Conservation (phyloP, 768 basidiomycete genomes). For the Coprinellus micaceus region DNA sequence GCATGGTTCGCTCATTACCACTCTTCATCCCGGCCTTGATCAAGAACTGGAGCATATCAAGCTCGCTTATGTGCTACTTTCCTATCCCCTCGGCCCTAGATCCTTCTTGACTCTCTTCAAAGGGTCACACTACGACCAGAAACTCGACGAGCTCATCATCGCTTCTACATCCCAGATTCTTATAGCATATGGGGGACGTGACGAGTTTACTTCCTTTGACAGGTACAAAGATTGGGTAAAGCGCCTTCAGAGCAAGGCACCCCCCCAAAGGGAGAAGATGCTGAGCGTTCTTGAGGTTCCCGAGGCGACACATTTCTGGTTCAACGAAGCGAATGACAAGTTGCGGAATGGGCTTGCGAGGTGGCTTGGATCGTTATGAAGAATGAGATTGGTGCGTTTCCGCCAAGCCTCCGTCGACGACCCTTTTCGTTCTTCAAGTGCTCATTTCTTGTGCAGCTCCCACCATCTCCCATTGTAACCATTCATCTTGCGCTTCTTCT, state of each 20-base stretch:
- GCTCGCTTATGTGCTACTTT: conserved; percentile 66
- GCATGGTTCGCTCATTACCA: conserved; percentile 70
- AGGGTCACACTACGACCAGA: conserved; percentile 47
- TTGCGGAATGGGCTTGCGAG: background rate
- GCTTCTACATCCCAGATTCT: conserved; percentile 50
- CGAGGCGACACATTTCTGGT: conserved; percentile 69
- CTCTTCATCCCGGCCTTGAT: conserved; percentile 53
- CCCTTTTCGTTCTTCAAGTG: too few species aligned
- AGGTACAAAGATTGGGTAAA: conserved; percentile 57
- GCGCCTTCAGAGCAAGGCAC: conserved; percentile 26
- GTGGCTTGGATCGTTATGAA: conserved; percentile 1
- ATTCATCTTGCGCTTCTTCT: too few species aligned
- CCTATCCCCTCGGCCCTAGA: conserved; percentile 71
- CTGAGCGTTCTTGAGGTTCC: conserved; percentile 38
- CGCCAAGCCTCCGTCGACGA: too few species aligned
- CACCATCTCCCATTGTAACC: too few species aligned
- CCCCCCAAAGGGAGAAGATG: background rate
- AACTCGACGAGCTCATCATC: conserved; percentile 47
- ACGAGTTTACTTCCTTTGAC: conserved; percentile 62
- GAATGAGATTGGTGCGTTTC: background rate
- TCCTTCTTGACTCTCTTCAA: conserved; percentile 68
- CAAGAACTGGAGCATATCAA: conserved; percentile 31
- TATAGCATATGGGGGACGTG: conserved; percentile 61
- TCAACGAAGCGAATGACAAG: conserved; percentile 20
- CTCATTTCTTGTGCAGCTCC: too few species aligned